These are phyloP conservation scores for Candida bentonensis DNA, from an alignment of 805 yeast species.

Conservation along the genomic window DNA sequence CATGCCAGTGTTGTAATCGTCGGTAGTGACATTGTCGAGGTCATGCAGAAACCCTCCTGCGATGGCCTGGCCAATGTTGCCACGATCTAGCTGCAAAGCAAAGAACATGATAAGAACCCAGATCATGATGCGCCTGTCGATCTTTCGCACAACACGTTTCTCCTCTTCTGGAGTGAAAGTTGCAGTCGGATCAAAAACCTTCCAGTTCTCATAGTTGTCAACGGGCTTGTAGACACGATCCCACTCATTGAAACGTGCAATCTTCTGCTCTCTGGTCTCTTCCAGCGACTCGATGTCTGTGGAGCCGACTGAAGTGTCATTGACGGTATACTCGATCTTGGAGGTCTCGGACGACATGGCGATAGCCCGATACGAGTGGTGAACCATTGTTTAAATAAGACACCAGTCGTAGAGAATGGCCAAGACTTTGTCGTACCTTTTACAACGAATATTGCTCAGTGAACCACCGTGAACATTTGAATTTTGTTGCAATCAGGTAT, in stretches of 20 bases:
- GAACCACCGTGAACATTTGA: neutral
- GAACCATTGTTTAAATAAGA: neutral
- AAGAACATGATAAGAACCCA: constrained; percentile 44
- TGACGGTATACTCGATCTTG: neutral
- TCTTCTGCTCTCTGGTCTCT: neutral
- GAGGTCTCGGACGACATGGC: neutral
- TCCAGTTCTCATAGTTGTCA: constrained; percentile 35
- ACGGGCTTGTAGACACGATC: neutral
- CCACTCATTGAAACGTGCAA: neutral
- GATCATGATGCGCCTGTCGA: constrained; percentile 38
- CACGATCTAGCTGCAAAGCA: constrained; percentile 42
- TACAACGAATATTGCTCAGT: neutral
- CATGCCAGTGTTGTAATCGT: constrained; percentile 42
- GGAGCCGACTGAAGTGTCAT: neutral
- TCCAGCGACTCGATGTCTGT: neutral
- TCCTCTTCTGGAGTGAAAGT: constrained; percentile 38
- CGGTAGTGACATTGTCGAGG: constrained; percentile 32
- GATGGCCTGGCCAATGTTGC: constrained; percentile 40
- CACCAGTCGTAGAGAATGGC: neutral
- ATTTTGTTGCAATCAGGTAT: neutral
- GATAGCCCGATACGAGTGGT: neutral
- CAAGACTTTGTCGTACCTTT: neutral
- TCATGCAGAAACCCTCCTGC: constrained; percentile 41
- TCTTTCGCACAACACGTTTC: constrained; percentile 29
- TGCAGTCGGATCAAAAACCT: constrained; percentile 38